These are phyloP conservation scores for Suhomyces choctaworum DNA, from an alignment of 1,139 yeast species.

Conservation along the genomic window DNA sequence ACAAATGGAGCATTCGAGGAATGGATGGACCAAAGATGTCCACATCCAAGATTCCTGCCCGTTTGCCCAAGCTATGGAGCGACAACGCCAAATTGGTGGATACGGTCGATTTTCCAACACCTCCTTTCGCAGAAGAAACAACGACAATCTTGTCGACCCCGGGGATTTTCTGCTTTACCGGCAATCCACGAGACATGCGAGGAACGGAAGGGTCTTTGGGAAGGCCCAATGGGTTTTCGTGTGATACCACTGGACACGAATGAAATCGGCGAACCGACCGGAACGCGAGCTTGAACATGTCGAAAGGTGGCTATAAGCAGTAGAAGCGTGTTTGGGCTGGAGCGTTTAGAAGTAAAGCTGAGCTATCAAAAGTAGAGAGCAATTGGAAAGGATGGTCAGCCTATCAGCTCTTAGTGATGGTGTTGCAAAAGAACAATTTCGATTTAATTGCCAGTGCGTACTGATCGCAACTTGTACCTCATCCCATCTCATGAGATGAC, in stretches of 20 bases:
- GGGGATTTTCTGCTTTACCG: slow-evolving; percentile 55
- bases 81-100: slow-evolving; percentile 69
- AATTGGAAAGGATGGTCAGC: too few relatives aligned
- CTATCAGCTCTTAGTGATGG: neutral
- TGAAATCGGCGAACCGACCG: slow-evolving; percentile 9
- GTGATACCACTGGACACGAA: slow-evolving; percentile 18
- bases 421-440: neutral
- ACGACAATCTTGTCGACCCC: slow-evolving; percentile 63
- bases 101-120: slow-evolving; percentile 67
- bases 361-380: too few relatives aligned
- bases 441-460: too few relatives aligned
- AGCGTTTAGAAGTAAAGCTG: too few relatives aligned
- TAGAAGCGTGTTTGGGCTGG: too few relatives aligned
- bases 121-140: slow-evolving; percentile 81
- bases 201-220: slow-evolving; percentile 47
- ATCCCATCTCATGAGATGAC: slow-evolving; percentile 2
- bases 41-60: slow-evolving; percentile 73
- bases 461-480: too few relatives aligned
- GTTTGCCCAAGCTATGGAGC: slow-evolving; percentile 52
- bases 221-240: slow-evolving; percentile 59
- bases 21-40: slow-evolving; percentile 85
- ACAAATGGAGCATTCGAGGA: slow-evolving; percentile 65
- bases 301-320: neutral
- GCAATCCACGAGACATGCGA: slow-evolving; percentile 50
- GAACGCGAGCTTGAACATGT: slow-evolving; percentile 3